Evolutionary conservation across 139 green algal genomes (phyloP).

Genomic region (Yamagishiella unicocca): DNA sequence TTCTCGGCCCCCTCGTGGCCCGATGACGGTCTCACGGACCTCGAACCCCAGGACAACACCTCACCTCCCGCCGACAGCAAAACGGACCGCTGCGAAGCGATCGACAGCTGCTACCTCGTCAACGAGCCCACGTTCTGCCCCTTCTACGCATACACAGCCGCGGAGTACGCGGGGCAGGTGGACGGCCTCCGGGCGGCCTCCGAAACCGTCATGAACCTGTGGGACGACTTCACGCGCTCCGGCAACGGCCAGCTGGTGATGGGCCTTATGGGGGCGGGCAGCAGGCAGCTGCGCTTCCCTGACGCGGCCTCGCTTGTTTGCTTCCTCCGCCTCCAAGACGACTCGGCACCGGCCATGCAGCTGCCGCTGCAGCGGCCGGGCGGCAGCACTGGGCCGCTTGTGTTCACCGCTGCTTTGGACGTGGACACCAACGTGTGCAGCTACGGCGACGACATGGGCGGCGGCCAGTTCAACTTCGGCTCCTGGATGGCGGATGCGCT

Average conservation of each 20-base stretch:
- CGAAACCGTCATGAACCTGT: neutral
- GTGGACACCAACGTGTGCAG: neutral
- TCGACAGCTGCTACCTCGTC: neutral
- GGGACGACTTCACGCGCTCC: neutral
- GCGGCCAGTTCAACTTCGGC: neutral
- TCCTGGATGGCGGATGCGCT: conserved; percentile 11
- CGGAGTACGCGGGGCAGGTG: neutral
- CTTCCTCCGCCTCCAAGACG: conserved; percentile 9
- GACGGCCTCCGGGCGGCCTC: neutral
- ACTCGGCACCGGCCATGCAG: neutral
- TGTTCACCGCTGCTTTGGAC: neutral
- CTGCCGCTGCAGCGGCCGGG: neutral
- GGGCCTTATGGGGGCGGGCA: neutral
- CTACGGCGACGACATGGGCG: neutral
- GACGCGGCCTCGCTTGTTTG: neutral
- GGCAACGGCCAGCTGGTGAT: neutral
- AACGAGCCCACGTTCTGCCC: neutral
- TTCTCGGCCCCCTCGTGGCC: too few species aligned
- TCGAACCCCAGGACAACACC: too few species aligned
- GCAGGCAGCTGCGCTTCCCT: neutral
- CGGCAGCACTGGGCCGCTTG: neutral
- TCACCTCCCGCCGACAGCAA: too few species aligned
- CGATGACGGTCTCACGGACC: too few species aligned
- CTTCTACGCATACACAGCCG: neutral
- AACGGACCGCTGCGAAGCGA: too few species aligned